phyloP scores from a whole-genome alignment of 179 eudicot genomes.

The Silene vulgaris region DNA sequence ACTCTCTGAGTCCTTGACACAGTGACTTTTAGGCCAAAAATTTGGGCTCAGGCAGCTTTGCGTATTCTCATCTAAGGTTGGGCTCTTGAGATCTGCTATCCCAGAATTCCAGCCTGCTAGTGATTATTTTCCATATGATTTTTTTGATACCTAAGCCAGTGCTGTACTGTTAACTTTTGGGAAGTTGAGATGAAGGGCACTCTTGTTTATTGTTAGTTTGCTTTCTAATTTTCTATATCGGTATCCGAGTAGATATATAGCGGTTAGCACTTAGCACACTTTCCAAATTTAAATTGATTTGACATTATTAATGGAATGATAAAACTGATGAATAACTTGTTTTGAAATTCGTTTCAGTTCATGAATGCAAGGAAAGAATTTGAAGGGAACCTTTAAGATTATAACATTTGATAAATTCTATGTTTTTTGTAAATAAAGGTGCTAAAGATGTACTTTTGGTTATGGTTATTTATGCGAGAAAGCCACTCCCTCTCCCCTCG shows the following conservation, averaged over 20 bases:
- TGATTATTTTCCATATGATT: background rate
- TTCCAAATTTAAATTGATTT: background rate
- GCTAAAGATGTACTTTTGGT: too few species aligned
- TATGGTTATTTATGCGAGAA: too few species aligned
- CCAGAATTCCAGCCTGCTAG: conserved; percentile 6
- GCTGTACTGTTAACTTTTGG: background rate
- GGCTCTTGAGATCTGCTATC: background rate
- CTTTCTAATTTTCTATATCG: too few species aligned
- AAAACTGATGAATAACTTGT: background rate
- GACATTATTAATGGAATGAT: background rate
- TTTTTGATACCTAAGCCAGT: background rate
- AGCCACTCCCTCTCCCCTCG: too few species aligned
- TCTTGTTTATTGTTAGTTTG: background rate
- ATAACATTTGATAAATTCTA: too few species aligned
- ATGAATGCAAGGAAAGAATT: background rate
- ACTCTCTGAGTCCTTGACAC: background rate
- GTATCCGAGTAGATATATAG: too few species aligned
- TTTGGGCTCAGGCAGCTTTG: background rate
- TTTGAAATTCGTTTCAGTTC: background rate
- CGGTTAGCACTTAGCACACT: too few species aligned
- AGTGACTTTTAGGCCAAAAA: background rate
- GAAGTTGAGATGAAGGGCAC: background rate
- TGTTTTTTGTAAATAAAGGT: too few species aligned
- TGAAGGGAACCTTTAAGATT: background rate
- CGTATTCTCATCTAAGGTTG: background rate